Base-by-base conservation (phyloP, 495 filamentous ascomycete species). In the Neurospora africana region DNA sequence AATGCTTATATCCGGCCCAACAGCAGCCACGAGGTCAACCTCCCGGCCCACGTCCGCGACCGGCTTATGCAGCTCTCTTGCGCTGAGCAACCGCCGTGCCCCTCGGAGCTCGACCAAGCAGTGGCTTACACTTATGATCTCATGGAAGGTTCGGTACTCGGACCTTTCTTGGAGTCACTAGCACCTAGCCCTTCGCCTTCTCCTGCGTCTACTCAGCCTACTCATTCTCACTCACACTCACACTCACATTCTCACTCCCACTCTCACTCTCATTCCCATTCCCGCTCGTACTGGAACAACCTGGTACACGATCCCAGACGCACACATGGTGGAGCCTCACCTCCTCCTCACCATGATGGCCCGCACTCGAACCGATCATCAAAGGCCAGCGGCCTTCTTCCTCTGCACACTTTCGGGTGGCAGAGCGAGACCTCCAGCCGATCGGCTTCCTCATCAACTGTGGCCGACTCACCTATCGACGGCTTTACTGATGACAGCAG, bases 61-160 rank as follows among this genome's bases (percentile, higher is more conserved):
- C 84, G 87, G 21, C 84, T 99, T 37, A 83, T 99, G 19, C 85
- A 84, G 15, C 84, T 93, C 67, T 84, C 89, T 8, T 85, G 86
- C 41, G 80, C 83, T 11, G 78, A 84, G n/a, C 82, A 83, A 4
- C 93, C 96, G 7, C 96, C 95, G 0, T 79, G 86, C 27, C 96
- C 95, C 5, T 87, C 91, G 68, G 87, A 89, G 39, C 85, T 99
- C 33, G 93, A 96, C 76, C 85, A 90, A n/a, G 95, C 95, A n/a
- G 93, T 95, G 21, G 87, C 89, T 71, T 95, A 96, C 69, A 91
- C 97, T 19, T 93, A 94, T 79, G 95, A 98, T 72, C 83, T 99
- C 72, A 98, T 99, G 93, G 94, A 98, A 77, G 95, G 98, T 76
- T 97, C 93, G 4, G 93, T 98, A 4, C 84, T 95, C 38, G 90